Evolutionary conservation across 2,329 filamentous ascomycete genomes (phyloP).

Genomic region (Aspergillus calidoustus): DNA sequence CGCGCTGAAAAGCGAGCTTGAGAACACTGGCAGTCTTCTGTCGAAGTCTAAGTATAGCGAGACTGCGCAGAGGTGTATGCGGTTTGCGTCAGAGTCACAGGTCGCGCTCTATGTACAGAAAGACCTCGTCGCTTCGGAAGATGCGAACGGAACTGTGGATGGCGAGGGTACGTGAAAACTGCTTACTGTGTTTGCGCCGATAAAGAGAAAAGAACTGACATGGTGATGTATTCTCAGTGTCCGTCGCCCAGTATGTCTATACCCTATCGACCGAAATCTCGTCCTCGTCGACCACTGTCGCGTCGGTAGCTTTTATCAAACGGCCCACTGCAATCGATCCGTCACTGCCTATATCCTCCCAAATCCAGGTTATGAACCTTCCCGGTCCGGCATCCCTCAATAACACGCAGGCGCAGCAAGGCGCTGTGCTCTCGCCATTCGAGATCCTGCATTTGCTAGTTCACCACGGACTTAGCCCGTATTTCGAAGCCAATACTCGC

Average conservation of each 20-base stretch:
- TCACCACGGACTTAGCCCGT: slow-evolving; percentile 88
- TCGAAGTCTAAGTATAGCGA: slow-evolving; percentile 73
- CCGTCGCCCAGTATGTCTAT: slow-evolving; percentile 66
- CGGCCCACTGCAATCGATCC: slow-evolving; percentile 86
- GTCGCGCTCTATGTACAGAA: slow-evolving; percentile 91
- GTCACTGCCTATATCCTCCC: slow-evolving; percentile 77
- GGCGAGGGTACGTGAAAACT: slow-evolving; percentile 46
- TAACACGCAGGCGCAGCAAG: slow-evolving; percentile 70
- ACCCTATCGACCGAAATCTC: slow-evolving; percentile 81
- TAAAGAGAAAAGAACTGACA: background rate
- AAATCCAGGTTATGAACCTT: slow-evolving; percentile 91
- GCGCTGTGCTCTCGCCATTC: slow-evolving; percentile 77
- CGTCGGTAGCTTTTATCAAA: slow-evolving; percentile 89
- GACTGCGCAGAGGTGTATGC: slow-evolving; percentile 82
- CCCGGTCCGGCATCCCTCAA: slow-evolving; percentile 77
- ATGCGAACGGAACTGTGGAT: slow-evolving; percentile 46
- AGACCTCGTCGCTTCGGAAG: slow-evolving; percentile 61
- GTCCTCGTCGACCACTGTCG: slow-evolving; percentile 73
- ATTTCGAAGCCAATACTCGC: slow-evolving; percentile 96
- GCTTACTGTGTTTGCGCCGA: background rate
- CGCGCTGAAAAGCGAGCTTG: slow-evolving; percentile 76
- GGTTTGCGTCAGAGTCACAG: slow-evolving; percentile 88
- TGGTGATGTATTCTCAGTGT: slow-evolving; percentile 24
- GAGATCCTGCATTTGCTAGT: slow-evolving; percentile 91
- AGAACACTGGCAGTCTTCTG: slow-evolving; percentile 80